These are phyloP conservation scores for Suhomyces kilbournensis DNA, from an alignment of 805 yeast species.

Conservation along the genomic window DNA sequence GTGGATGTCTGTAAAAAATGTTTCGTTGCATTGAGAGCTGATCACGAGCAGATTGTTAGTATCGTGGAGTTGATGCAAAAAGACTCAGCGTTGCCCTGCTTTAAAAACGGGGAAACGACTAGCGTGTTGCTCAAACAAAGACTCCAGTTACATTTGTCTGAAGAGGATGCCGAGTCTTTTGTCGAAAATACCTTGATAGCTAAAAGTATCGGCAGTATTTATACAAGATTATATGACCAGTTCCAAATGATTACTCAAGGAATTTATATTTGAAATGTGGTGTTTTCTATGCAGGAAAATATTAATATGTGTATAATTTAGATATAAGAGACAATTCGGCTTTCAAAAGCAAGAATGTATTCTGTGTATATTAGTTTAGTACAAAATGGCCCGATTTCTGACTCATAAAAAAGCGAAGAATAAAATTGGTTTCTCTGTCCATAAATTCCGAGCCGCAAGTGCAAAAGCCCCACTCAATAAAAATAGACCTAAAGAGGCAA, in stretches of 20 bases:
- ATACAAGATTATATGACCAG: constrained; percentile 91
- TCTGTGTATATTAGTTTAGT: too few species aligned
- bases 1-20: constrained; percentile 64
- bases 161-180: constrained; percentile 67
- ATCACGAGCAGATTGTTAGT: constrained; percentile 70
- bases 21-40: constrained; percentile 68
- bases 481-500: too few species aligned
- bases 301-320: too few species aligned
- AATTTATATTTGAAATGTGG: constrained; percentile 54
- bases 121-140: constrained; percentile 76
- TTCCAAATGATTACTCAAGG: constrained; percentile 95
- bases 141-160: constrained; percentile 72
- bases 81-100: constrained; percentile 88
- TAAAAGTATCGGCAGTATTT: constrained; percentile 81
- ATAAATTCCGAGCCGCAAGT: too few species aligned
- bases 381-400: too few species aligned
- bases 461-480: too few species aligned
- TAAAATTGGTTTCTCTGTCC: too few species aligned
- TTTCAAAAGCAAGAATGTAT: too few species aligned
- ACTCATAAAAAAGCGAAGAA: too few species aligned
- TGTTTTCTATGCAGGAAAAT: not conserved
- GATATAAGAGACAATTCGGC: not conserved
- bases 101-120: constrained; percentile 82
- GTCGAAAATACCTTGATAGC: constrained; percentile 76
- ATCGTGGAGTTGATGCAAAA: constrained; percentile 93